Evolutionary conservation across 2,329 filamentous ascomycete genomes (phyloP), one percentile per base, ranked within the genome.

Genomic region (Beauveria caledonica): DNA sequence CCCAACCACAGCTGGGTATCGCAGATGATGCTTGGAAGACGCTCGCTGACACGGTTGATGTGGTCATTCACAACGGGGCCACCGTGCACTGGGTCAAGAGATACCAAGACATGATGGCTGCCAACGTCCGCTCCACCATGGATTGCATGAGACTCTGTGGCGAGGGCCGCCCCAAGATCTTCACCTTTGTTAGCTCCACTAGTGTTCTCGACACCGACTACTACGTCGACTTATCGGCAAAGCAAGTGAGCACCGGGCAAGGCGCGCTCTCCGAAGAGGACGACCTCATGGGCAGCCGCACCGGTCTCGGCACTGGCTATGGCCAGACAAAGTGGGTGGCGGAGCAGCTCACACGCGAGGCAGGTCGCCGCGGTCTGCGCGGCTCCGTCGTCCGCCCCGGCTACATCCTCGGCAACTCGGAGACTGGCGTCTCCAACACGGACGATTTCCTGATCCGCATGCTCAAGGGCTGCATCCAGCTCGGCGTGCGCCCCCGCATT

Each of bases 381-480:
- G 92, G 90, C 17, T 82, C 86, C 23, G 84, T 96, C 46, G 79
- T 96, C 53, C 85, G 93, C 13, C 88, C 93, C 3, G 92, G 93
- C 33, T 97, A 97, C 71, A 86, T 97, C 42, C 80, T 88, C 4
- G 93, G 92, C 25, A 86, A 92, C 70, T 81, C 83, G 1, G 73
- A 78, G 49, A 85, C 82, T 13, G 92, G 92, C 56, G 83, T 84
- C 63, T 88, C 77, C 71, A 90, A 88, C 72, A 92, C 86, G 1
- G 93, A 97, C 69, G 93, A 97, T 73, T 97, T 97, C 78, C 76
- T 97, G 7, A 83, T 96, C 64, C 85, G 93, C 44, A 84, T 97
- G 75, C 76, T 87, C 60, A 96, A 97, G 76, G 92, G 91, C 61
- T 96, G 91, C 68, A 78, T 96, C 55, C 92, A 97, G 73, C 79